These are phyloP conservation scores for Monosiga brevicollis DNA, from an alignment of 78 protist species.

Conservation along the genomic window DNA sequence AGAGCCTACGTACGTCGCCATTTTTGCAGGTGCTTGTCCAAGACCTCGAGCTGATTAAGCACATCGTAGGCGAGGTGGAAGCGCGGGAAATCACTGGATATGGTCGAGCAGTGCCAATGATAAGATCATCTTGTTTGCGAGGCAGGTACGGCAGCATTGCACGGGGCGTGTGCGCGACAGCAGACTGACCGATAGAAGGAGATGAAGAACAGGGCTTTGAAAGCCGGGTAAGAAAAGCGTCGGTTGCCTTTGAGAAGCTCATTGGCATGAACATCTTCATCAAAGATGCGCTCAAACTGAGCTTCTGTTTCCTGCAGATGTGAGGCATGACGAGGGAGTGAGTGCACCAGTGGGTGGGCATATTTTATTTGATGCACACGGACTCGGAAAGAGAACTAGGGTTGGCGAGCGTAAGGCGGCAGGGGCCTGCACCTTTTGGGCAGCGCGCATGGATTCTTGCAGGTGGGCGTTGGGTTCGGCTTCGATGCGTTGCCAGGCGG, in stretches of 20 bases:
- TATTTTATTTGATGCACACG: too few species aligned
- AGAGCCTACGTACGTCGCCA: conserved; percentile 58
- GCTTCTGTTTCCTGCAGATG: conserved; percentile 22
- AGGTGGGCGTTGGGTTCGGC: not conserved
- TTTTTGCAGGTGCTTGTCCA: conserved; percentile 45
- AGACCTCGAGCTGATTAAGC: conserved; percentile 34
- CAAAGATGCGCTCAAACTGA: conserved; percentile 35
- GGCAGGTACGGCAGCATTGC: not conserved
- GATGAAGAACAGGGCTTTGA: conserved; percentile 1
- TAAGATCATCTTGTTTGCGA: too few species aligned
- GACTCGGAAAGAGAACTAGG: conserved; percentile 26
- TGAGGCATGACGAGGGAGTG: too few species aligned
- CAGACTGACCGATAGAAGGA: not conserved
- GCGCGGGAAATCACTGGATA: not conserved
- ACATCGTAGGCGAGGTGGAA: conserved; percentile 10
- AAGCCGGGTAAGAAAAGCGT: conserved; percentile 36
- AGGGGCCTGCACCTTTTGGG: not conserved
- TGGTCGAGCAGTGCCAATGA: not conserved
- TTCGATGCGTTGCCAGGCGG: conserved; percentile 11
- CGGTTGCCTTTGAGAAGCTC: conserved; percentile 34
- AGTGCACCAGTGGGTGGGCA: too few species aligned
- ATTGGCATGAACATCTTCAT: conserved; percentile 25
- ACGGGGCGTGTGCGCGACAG: not conserved
- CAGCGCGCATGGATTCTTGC: not conserved
- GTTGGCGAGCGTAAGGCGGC: conserved; percentile 4